phyloP scores from a whole-genome alignment of 1,284 basidiomycete species.

The Abortiporus biennis region DNA sequence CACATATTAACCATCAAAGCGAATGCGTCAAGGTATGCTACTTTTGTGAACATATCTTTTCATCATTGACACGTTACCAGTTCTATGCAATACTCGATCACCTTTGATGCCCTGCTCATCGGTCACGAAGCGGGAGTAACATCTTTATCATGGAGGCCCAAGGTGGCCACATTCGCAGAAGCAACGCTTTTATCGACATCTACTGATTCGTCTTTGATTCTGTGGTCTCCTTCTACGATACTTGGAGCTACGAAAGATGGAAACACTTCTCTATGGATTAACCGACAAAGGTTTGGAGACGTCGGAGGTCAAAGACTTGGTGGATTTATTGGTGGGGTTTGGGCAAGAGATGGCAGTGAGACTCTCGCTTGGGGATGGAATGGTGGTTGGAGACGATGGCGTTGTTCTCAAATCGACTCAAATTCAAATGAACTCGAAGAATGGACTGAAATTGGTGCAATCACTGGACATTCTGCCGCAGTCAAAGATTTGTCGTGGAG shows the following conservation, averaged over 20 bases:
- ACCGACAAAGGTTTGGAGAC: constrained; percentile 85
- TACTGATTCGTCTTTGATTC: constrained; percentile 86
- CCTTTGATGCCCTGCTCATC: constrained; percentile 86
- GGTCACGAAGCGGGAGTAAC: constrained; percentile 94
- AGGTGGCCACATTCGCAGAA: constrained; percentile 14
- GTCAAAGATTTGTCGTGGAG: constrained; percentile 84
- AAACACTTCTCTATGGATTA: constrained; percentile 79
- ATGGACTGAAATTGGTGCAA: constrained; percentile 76
- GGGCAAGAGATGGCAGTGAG: constrained; percentile 55
- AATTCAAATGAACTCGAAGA: constrained; percentile 27
- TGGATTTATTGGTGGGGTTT: constrained; percentile 85
- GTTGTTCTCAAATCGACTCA: constrained; percentile 20
- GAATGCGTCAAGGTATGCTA: constrained; percentile 40
- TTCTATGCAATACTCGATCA: constrained; percentile 62
- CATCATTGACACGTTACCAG: constrained; percentile 26
- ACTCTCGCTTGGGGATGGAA: constrained; percentile 88
- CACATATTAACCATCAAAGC: constrained; percentile 68
- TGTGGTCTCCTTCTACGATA: constrained; percentile 78
- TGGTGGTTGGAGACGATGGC: constrained; percentile 88
- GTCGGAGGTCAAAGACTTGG: constrained; percentile 85
- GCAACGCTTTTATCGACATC: constrained; percentile 81
- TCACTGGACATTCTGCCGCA: constrained; percentile 75
- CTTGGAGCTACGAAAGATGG: constrained; percentile 31
- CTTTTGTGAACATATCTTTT: neutral
- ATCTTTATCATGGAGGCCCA: constrained; percentile 73